Base-by-base conservation (phyloP, 2,329 filamentous ascomycete species). In the Myriosclerotinia curreyana region DNA sequence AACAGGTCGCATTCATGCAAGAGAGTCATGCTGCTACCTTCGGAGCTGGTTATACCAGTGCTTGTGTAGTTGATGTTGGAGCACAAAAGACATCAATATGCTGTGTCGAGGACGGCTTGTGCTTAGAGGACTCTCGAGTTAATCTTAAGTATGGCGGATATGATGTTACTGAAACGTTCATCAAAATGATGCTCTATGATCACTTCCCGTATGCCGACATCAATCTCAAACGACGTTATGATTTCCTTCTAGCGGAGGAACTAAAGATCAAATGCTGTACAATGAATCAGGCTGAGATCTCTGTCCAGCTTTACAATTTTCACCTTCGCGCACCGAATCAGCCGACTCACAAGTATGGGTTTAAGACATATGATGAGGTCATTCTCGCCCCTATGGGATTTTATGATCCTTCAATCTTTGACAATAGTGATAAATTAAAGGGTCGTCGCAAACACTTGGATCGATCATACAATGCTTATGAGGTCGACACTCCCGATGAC, bases 171-270 rank as follows among this genome's bases (percentile, higher is more conserved):
- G 92, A 96, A 71, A 90, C 91, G 0, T 97, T 99, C 72, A 83
- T 96, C 75, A 96, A 95, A 78, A 98, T 98, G 94, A 92, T 98
- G 89, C 85, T 99, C 2, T 92, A 90, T 76, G 93, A 97, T 75
- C 90, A 95, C 72, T 97, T 99, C 71, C 94, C 96, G 6, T 99
- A 99, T 75, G 84, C 89, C 55, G 93, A 97, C 25, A 96, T 99
- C 78, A 96, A 99, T 74, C 81, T 99, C 36, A 88, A 86, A 75
- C 85, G 92, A 62, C 86, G 95, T 55, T 96, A 97, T 73, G 95
- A 99, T 75, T 97, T 94, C 70, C 78, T 98, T 46, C 82, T 99
- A 31, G 94, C 94, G 1, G 95, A 99, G 76, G 95, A 99, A 78
- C 81, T 99, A 65, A 99, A 99, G 80, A 90, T 89, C 71, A 96